Evolutionary conservation across 2,329 filamentous ascomycete species (phyloP).

Genomic region (Ceratocystis colombiana): DNA sequence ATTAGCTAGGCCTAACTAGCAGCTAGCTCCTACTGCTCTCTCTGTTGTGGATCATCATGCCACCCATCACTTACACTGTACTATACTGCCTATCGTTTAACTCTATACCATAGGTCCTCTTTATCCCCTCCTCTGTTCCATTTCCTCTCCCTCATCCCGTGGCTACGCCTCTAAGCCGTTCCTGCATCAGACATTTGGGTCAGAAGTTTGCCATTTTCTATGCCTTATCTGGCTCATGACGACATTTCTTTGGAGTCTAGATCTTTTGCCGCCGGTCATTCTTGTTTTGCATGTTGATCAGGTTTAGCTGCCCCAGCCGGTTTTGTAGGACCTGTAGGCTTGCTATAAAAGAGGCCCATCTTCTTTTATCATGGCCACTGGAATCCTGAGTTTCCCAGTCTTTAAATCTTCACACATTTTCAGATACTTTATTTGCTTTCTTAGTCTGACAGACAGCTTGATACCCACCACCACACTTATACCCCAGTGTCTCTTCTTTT

Average conservation of each 20-base stretch:
- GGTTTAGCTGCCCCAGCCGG: neutral
- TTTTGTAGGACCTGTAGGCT: neutral
- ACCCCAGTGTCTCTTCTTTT: neutral
- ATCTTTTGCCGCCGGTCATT: constrained; percentile 2
- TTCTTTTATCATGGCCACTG: neutral
- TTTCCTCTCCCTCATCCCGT: neutral
- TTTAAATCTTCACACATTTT: too few relatives aligned
- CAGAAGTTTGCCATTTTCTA: constrained; percentile 1
- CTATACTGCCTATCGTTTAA: too few relatives aligned
- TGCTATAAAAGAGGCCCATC: neutral
- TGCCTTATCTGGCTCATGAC: neutral
- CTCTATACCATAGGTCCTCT: neutral
- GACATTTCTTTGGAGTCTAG: constrained; percentile 3
- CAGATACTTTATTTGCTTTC: too few relatives aligned
- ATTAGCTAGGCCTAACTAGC: neutral
- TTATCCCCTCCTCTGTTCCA: neutral
- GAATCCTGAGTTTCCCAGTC: neutral
- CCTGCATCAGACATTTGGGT: neutral
- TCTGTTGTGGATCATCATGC: neutral
- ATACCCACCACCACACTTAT: neutral
- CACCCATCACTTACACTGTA: too few relatives aligned
- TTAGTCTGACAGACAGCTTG: neutral
- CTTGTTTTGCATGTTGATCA: neutral
- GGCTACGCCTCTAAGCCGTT: neutral
- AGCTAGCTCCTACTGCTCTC: neutral